phyloP scores from a whole-genome alignment of 164 flowering plant genomes.

The Liquidambar formosana region DNA sequence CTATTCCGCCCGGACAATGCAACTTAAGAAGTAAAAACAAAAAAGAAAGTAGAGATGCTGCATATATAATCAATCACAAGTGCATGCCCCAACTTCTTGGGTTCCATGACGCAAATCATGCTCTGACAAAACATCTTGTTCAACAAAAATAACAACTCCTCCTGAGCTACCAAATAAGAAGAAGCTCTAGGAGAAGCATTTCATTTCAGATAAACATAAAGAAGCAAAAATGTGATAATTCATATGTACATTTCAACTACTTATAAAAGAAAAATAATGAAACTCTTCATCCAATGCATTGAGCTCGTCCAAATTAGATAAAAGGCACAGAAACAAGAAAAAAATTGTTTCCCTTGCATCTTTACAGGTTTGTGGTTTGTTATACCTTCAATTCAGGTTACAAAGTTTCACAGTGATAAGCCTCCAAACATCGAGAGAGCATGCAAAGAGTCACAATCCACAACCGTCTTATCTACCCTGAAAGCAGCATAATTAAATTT shows the following conservation, averaged over 20 bases:
- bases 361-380: slow-evolving; percentile 7
- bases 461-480: neutral
- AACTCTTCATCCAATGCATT: neutral
- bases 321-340: slow-evolving; percentile 2
- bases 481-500: neutral
- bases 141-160: neutral
- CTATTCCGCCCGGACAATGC: neutral
- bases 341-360: slow-evolving; percentile 10
- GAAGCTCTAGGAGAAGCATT: neutral
- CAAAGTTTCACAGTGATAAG: neutral
- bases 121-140: neutral
- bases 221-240: neutral
- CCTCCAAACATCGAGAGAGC: neutral
- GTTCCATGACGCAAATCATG: too few species aligned
- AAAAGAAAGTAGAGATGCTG: neutral
- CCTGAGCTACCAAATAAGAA: neutral
- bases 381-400: slow-evolving; percentile 4
- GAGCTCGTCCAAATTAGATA: neutral
- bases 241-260: slow-evolving; percentile 14
- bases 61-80: too few species aligned
- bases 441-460: neutral
- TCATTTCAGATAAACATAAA: neutral
- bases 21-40: neutral
- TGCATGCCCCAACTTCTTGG: too few species aligned
- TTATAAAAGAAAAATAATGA: neutral